Conservation (phyloP, 2,329 filamentous ascomycete genomes). For the Beauveria sp. region DNA sequence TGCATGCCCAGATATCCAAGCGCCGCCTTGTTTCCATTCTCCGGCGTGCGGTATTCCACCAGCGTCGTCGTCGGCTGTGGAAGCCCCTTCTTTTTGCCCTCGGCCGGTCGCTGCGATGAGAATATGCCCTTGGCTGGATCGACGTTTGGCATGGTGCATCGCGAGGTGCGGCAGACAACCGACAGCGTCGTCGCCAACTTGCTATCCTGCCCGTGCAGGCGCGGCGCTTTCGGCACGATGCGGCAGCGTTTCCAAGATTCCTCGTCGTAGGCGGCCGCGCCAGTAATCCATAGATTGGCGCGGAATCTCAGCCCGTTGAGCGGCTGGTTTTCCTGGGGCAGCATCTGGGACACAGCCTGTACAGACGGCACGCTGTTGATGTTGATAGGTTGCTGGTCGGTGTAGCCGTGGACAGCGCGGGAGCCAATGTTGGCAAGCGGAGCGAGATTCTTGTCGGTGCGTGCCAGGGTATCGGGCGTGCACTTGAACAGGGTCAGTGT, state of each 20-base stretch:
- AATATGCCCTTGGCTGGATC: constrained; percentile 11
- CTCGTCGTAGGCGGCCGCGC: constrained; percentile 14
- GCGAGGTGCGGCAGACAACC: constrained; percentile 15
- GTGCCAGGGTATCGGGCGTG: constrained; percentile 13
- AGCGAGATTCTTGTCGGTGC: constrained; percentile 14
- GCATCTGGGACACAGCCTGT: constrained; percentile 14
- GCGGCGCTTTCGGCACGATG: not conserved
- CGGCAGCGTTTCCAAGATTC: constrained; percentile 15
- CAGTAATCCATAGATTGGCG: constrained; percentile 16
- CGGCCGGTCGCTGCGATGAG: not conserved
- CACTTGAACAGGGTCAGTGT: constrained; percentile 13
- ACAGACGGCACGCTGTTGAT: constrained; percentile 17
- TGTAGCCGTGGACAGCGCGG: constrained; percentile 16
- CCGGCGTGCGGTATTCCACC: constrained; percentile 17
- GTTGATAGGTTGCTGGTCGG: constrained; percentile 16
- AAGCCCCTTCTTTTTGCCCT: constrained; percentile 15
- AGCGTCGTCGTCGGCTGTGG: constrained; percentile 22
- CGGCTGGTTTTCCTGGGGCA: constrained; percentile 13
- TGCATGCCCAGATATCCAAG: constrained; percentile 24
- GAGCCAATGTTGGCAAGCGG: constrained; percentile 15
- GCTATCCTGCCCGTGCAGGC: not conserved
- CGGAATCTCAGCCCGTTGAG: constrained; percentile 16
- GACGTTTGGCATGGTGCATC: constrained; percentile 16
- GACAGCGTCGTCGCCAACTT: constrained; percentile 11
- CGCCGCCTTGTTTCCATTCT: constrained; percentile 20